Percentiles rank a stretch among this genome's conserved stretches.
phyloP scores from a whole-genome alignment of 176 grass and related monocot species.

The Zea mays region DNA sequence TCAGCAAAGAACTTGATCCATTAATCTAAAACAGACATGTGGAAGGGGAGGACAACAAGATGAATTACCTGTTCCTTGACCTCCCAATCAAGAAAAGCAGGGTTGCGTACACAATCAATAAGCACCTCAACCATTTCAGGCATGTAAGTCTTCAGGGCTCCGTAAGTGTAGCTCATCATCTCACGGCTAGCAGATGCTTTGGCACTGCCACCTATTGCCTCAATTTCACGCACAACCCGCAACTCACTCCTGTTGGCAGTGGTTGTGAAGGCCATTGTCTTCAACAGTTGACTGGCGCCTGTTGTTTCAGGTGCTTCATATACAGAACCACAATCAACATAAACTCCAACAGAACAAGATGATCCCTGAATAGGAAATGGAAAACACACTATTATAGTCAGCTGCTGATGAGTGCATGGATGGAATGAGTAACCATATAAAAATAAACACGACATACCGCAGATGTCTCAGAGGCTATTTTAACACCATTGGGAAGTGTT shows the following conservation, averaged over 20 bases:
- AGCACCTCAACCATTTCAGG: slow-evolving; percentile 97
- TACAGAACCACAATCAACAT: slow-evolving; percentile 78
- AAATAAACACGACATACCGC: slow-evolving; percentile 54
- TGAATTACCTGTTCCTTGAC: slow-evolving; percentile 86
- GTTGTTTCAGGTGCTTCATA: slow-evolving; percentile 66
- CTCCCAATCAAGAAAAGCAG: slow-evolving; percentile 92
- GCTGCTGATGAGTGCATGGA: slow-evolving; percentile 21
- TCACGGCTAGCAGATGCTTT: slow-evolving; percentile 73
- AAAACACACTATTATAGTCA: slow-evolving; percentile 28
- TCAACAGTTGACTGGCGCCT: slow-evolving; percentile 72
- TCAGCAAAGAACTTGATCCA: slow-evolving; percentile 13
- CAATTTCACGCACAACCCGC: slow-evolving; percentile 84
- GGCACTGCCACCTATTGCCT: slow-evolving; percentile 72
- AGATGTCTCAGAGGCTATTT: slow-evolving; percentile 81
- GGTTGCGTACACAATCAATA: slow-evolving; percentile 78
- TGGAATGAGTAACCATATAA: slow-evolving; percentile 28
- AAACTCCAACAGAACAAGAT: slow-evolving; percentile 77
- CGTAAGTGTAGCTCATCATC: slow-evolving; percentile 83
- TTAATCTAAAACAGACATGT: slow-evolving; percentile 20
- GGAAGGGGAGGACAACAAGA: slow-evolving; percentile 11
- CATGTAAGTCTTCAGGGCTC: slow-evolving; percentile 77
- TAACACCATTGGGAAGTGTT: slow-evolving; percentile 77
- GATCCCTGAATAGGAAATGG: slow-evolving; percentile 50
- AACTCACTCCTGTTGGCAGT: slow-evolving; percentile 85
- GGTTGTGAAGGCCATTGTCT: slow-evolving; percentile 74